phyloP scores from a whole-genome alignment of 2,329 filamentous ascomycete genomes.

The Cladosporium sp. region DNA sequence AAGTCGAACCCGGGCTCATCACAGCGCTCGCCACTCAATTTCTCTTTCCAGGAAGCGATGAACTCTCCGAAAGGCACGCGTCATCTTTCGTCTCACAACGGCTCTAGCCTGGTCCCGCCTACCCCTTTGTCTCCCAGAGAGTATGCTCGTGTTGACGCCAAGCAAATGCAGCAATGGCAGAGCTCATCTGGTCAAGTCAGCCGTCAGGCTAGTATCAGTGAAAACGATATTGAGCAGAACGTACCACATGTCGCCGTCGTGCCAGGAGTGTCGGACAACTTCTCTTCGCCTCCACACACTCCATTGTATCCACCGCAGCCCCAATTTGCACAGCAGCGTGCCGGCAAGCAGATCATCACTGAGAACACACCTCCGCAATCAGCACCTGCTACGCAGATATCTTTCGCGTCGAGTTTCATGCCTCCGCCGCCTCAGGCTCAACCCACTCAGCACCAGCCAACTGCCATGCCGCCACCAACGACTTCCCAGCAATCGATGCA shows the following conservation, averaged over 20 bases:
- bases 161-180: conserved; percentile 40
- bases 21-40: conserved; percentile 45
- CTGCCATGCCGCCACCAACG: conserved; percentile 15
- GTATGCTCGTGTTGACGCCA: conserved; percentile 24
- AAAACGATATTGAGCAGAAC: conserved; percentile 26
- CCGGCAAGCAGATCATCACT: conserved; percentile 32
- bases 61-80: conserved; percentile 43
- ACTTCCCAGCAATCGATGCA: conserved; percentile 18
- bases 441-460: conserved; percentile 15
- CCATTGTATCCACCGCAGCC: conserved; percentile 31
- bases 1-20: conserved; percentile 42
- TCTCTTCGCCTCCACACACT: conserved; percentile 45
- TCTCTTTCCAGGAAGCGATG: conserved; percentile 45
- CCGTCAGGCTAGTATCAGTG: conserved; percentile 38
- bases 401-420: conserved; percentile 37
- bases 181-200: conserved; percentile 25
- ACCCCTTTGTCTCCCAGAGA: conserved; percentile 46
- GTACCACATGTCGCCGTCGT: not conserved
- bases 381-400: conserved; percentile 46
- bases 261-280: conserved; percentile 28
- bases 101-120: conserved; percentile 43
- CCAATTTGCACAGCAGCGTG: conserved; percentile 26
- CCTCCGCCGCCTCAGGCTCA: conserved; percentile 11
- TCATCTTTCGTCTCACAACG: conserved; percentile 28
- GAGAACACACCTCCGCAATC: conserved; percentile 49